Conservation (phyloP, 2,329 filamentous ascomycete genomes). For the Claviceps sp. region DNA sequence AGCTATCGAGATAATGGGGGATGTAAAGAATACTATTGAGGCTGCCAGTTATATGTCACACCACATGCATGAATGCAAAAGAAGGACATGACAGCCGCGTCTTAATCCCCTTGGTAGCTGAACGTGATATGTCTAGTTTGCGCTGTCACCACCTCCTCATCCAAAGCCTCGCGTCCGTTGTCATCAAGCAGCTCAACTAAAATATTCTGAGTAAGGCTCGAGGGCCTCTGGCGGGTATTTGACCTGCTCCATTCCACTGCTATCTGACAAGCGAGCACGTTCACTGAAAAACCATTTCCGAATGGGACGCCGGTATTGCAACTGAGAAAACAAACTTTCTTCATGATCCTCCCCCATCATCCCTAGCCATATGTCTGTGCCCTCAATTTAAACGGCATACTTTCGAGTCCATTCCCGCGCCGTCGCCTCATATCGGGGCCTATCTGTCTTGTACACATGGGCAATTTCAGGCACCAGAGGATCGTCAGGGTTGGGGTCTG, state of each 20-base stretch:
- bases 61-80: slow-evolving; percentile 21
- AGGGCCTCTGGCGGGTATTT: slow-evolving; percentile 1
- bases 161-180: slow-evolving; percentile 14
- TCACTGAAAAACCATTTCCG: neutral
- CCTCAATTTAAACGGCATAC: slow-evolving; percentile 66
- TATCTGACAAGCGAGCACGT: slow-evolving; percentile 3
- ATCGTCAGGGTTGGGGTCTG: slow-evolving; percentile 97
- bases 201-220: slow-evolving; percentile 4
- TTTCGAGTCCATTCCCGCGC: slow-evolving; percentile 98
- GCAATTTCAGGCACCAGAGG: slow-evolving; percentile 97
- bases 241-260: slow-evolving; percentile 1
- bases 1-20: neutral
- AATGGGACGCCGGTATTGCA: slow-evolving; percentile 3
- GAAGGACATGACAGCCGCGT: slow-evolving; percentile 16
- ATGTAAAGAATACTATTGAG: neutral
- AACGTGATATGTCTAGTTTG: slow-evolving; percentile 23
- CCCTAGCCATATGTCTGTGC: neutral
- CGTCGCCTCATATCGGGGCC: slow-evolving; percentile 87
- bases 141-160: slow-evolving; percentile 17
- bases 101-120: slow-evolving; percentile 23
- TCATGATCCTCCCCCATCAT: neutral
- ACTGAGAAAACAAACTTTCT: slow-evolving; percentile 5
- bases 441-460: slow-evolving; percentile 99
- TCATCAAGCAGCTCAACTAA: slow-evolving; percentile 12
- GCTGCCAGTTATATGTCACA: slow-evolving; percentile 10